Percentiles rank a stretch among this genome's conserved stretches.
These are phyloP conservation scores for Amniculicola lignicola DNA, from an alignment of 495 filamentous ascomycete species.

Conservation along the genomic window DNA sequence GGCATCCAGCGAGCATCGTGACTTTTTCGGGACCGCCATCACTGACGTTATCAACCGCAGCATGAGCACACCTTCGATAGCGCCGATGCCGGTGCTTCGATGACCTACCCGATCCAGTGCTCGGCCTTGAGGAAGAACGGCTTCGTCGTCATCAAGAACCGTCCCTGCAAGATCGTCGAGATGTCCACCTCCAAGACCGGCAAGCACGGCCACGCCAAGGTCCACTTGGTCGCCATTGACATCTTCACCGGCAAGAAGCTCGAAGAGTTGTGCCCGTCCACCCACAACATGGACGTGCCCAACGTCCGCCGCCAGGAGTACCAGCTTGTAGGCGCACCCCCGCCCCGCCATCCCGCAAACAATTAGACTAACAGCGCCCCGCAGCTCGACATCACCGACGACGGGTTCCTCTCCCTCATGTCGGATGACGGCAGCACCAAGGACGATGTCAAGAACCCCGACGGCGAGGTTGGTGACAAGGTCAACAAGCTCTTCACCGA, in stretches of 20 bases:
- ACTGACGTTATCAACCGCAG: constrained; percentile 46
- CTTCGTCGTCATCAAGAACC: constrained; percentile 93
- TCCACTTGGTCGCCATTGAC: constrained; percentile 93
- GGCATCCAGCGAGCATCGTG: constrained; percentile 6
- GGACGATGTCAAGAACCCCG: constrained; percentile 92
- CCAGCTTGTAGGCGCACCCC: constrained; percentile 73
- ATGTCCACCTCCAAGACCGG: constrained; percentile 99
- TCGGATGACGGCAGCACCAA: constrained; percentile 74
- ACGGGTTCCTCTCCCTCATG: constrained; percentile 89
- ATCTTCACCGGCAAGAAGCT: constrained; percentile 99
- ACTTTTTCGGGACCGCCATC: constrained; percentile 1
- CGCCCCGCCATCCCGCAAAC: background rate
- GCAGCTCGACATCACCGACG: constrained; percentile 83
- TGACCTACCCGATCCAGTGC: constrained; percentile 96
- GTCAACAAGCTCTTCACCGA: constrained; percentile 70
- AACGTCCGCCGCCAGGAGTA: constrained; percentile 85
- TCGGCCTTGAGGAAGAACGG: constrained; percentile 99
- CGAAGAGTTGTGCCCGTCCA: constrained; percentile 98
- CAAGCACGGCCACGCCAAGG: constrained; percentile 99
- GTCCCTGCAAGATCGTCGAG: constrained; percentile 99
- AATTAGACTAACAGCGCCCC: constrained; percentile 21
- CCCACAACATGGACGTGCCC: constrained; percentile 99
- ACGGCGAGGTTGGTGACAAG: constrained; percentile 79
- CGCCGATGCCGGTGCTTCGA: constrained; percentile 89
- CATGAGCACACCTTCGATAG: constrained; percentile 89